A percentile compares a stretch with the other conserved stretches of the same genome.
Conservation (phyloP, 2,329 filamentous ascomycete genomes). For the Aspergillus sp. region DNA sequence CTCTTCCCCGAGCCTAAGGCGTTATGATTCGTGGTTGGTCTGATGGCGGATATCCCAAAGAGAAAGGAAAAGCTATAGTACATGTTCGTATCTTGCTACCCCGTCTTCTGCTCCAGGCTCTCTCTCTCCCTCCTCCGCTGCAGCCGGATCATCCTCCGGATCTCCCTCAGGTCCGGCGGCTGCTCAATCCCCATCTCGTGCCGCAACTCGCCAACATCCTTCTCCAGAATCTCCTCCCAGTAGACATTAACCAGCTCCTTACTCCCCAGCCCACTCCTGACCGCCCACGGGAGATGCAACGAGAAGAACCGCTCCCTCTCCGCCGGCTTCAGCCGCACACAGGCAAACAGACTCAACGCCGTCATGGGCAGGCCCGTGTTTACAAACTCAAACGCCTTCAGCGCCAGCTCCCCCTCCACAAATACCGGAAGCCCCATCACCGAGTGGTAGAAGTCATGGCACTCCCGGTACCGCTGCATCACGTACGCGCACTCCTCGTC, state of each 20-base stretch:
- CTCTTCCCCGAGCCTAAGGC: background rate
- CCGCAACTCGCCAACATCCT: slow-evolving; percentile 68
- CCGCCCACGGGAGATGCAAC: slow-evolving; percentile 72
- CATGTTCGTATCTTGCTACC: slow-evolving; percentile 3
- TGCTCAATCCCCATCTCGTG: slow-evolving; percentile 70
- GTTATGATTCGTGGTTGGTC: background rate
- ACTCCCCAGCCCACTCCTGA: slow-evolving; percentile 66
- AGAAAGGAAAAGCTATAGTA: slow-evolving; percentile 3
- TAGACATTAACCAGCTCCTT: slow-evolving; percentile 90
- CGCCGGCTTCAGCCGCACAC: slow-evolving; percentile 52
- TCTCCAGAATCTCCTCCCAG: slow-evolving; percentile 90
- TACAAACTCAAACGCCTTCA: slow-evolving; percentile 95
- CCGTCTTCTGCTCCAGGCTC: slow-evolving; percentile 17
- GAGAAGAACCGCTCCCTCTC: slow-evolving; percentile 58
- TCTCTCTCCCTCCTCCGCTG: slow-evolving; percentile 58
- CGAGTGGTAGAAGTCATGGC: slow-evolving; percentile 96
- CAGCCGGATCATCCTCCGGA: slow-evolving; percentile 60
- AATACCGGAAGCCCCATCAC: slow-evolving; percentile 83
- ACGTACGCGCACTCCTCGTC: slow-evolving; percentile 95
- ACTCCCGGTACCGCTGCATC: slow-evolving; percentile 95
- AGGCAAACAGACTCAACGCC: slow-evolving; percentile 69
- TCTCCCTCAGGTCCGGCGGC: slow-evolving; percentile 74
- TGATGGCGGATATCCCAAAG: background rate
- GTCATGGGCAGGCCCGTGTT: slow-evolving; percentile 96
- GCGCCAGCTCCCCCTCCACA: slow-evolving; percentile 91